Conservation (phyloP, 208 protist genomes). For the Entamoeba invadens region DNA sequence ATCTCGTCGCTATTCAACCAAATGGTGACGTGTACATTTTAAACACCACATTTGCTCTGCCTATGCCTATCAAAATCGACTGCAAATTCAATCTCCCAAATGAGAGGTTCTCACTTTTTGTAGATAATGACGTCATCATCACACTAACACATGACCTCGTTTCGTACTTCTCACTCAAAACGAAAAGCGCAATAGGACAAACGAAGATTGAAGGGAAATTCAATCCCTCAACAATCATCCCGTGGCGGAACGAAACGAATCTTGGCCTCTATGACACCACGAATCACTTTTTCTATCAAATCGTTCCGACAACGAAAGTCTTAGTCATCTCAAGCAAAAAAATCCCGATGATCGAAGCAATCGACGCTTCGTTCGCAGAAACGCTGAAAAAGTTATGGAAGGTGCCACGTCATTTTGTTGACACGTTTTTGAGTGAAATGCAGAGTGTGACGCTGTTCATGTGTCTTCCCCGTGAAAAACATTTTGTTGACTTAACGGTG, state of each 20-base stretch:
- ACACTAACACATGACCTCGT: neutral
- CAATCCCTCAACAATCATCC: neutral
- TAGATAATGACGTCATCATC: neutral
- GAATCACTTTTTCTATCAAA: neutral
- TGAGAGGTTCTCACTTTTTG: neutral
- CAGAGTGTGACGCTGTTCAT: neutral
- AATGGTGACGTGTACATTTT: neutral
- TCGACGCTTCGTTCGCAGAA: neutral
- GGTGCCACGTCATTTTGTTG: neutral
- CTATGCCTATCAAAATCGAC: neutral
- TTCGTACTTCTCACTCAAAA: neutral
- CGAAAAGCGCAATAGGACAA: neutral
- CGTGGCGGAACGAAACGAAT: neutral
- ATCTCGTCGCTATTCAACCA: neutral
- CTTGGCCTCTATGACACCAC: neutral
- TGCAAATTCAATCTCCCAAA: neutral
- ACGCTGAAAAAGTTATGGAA: neutral
- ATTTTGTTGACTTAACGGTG: neutral
- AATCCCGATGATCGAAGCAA: neutral
- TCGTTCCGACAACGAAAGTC: neutral
- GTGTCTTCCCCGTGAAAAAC: neutral
- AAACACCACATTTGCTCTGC: neutral
- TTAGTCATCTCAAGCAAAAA: neutral
- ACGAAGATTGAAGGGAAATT: neutral
- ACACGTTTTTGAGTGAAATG: neutral